Percentiles rank a stretch among this genome's conserved stretches.
Conservation (phyloP, 2,329 filamentous ascomycete genomes). For the Zopfia rhizophila region DNA sequence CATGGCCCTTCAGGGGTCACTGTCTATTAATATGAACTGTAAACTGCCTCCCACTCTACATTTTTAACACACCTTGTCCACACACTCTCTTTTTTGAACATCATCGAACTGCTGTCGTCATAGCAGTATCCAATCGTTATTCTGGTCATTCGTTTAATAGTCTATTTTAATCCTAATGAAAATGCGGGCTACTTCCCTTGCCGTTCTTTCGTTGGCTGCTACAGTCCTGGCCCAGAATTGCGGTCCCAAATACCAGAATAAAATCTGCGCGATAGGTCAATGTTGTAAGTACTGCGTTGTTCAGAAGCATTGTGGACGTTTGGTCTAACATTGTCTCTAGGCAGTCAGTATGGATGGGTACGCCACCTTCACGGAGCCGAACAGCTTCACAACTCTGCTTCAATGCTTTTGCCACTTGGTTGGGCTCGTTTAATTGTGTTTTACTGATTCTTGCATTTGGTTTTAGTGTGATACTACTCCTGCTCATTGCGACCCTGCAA, state of each 20-base stretch:
- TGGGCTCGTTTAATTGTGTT: not conserved
- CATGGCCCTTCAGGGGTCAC: too few species aligned
- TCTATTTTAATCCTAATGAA: too few species aligned
- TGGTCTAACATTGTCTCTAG: constrained; percentile 27
- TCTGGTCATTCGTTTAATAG: too few species aligned
- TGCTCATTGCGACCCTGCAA: constrained; percentile 49
- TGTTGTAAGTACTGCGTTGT: constrained; percentile 43
- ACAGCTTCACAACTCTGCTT: not conserved
- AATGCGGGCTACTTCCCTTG: constrained; percentile 41
- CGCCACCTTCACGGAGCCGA: constrained; percentile 2
- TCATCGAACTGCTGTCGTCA: too few species aligned
- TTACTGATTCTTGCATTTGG: not conserved
- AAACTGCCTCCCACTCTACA: too few species aligned
- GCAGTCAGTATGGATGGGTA: constrained; percentile 49
- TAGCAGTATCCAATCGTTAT: too few species aligned
- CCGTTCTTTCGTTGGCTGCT: constrained; percentile 38
- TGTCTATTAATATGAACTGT: too few species aligned
- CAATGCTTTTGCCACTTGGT: not conserved
- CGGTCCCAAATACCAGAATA: constrained; percentile 45
- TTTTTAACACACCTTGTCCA: too few species aligned
- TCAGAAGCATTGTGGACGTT: not conserved
- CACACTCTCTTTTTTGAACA: too few species aligned
- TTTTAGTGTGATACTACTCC: constrained; percentile 46
- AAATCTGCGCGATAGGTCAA: constrained; percentile 43
- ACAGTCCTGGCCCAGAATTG: constrained; percentile 48